Conservation (phyloP, 148 eudicot genomes). For the Salicornia ramosissima region DNA sequence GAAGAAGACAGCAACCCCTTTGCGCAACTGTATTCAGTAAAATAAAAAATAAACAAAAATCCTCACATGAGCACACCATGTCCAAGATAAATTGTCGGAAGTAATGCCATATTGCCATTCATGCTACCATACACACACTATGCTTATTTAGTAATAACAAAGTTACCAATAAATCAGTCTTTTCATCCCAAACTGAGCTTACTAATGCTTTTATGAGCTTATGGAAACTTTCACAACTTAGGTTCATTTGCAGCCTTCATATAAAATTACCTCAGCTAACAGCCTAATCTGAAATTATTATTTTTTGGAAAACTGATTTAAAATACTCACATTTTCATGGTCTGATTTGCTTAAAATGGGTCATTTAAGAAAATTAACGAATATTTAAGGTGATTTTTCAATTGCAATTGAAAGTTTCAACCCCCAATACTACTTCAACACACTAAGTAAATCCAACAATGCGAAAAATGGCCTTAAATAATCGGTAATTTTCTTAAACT, state of each 20-base stretch:
- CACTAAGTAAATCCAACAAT: no score
- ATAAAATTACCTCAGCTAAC: not conserved
- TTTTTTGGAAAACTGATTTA: no score
- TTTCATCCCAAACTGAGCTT: not conserved
- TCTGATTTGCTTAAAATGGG: no score
- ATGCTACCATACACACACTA: not conserved
- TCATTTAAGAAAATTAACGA: no score
- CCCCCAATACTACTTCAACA: no score
- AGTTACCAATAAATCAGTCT: not conserved
- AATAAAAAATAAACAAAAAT: not conserved
- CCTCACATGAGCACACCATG: not conserved
- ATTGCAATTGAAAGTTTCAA: no score
- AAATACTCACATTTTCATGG: no score
- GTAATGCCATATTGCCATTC: no score
- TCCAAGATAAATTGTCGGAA: not conserved
- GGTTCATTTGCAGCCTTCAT: not conserved
- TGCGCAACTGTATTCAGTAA: constrained; percentile 36
- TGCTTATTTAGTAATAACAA: not conserved
- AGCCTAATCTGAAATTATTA: no score
- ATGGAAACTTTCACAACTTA: not conserved
- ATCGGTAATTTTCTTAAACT: no score
- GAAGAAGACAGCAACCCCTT: constrained; percentile 49
- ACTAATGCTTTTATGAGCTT: not conserved
- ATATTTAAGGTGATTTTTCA: no score
- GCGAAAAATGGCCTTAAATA: no score